These are phyloP conservation scores for Austroboletus eburneus DNA, from an alignment of 768 basidiomycete genomes.

Conservation along the genomic window DNA sequence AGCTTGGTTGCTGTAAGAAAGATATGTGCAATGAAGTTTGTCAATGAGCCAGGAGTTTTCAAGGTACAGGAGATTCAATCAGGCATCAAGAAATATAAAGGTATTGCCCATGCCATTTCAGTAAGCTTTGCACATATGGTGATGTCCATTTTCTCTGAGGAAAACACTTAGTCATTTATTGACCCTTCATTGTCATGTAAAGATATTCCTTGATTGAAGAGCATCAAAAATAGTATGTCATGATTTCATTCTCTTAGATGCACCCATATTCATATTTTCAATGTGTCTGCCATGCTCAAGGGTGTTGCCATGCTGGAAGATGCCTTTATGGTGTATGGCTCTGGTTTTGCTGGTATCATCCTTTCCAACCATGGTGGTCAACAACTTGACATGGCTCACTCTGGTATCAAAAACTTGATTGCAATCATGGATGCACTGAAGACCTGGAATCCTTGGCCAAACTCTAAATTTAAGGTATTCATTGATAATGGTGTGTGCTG, in stretches of 20 bases:
- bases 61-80: constrained; percentile 24
- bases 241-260: no score
- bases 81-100: constrained; percentile 46
- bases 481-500: constrained; percentile 92
- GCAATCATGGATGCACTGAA: constrained; percentile 73
- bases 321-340: constrained; percentile 75
- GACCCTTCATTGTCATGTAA: constrained; percentile 82
- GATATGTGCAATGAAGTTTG: constrained; percentile 96
- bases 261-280: no score
- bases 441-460: constrained; percentile 66
- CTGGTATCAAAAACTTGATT: constrained; percentile 78
- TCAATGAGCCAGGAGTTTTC: constrained; percentile 47
- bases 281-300: constrained; percentile 84
- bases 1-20: constrained; percentile 86
- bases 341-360: constrained; percentile 64
- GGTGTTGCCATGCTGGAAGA: constrained; percentile 83
- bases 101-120: constrained; percentile 88
- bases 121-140: constrained; percentile 39
- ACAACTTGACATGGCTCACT: constrained; percentile 72
- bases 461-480: constrained; percentile 75
- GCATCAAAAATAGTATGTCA: constrained; percentile 60
- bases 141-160: constrained; percentile 26
- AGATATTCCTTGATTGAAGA: constrained; percentile 61
- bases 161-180: constrained; percentile 77
- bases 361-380: constrained; percentile 80